Base-by-base conservation (phyloP, 2,329 filamentous ascomycete species). In the Capronia coronata region DNA sequence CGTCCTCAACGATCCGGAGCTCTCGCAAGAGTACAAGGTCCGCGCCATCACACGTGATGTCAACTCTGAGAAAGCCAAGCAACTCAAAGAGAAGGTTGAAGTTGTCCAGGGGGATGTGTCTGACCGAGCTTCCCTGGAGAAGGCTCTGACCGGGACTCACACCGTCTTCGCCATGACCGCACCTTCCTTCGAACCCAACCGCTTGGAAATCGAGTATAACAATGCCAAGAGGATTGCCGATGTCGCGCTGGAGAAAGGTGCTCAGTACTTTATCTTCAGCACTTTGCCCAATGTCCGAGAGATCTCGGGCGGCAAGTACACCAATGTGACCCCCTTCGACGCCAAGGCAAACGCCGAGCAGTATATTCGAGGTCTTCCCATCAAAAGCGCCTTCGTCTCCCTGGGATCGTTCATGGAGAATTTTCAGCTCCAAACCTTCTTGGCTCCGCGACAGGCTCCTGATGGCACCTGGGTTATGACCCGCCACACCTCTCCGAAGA, bases 381-480 rank as follows among this genome's bases (percentile, higher is more conserved):
- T 82, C 2, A 71, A 72, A 1, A 70, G 68, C 9, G 72, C 77
- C 0, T 80, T 80, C 60, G 73, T 77, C 59, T 63, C 73, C n/a
- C 72, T 76, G 0, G 78, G 69, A 0, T 68, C 68, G 43, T 83
- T 79, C 59, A 79, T 79, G 75, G 62, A 71, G 57, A 80, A 79
- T 60, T 63, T 74, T 13, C 32, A 39, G 18, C 30, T 18, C 23
- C 40, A 47, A 23, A 18, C 18, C 1, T 44, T 53, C 1, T 56
- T 65, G 51, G 46, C 49, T 1, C 63, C 64, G 8, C 41, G 50
- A 11, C 46, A 49, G 27, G 55, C 45, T n/a, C 54, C 54, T 2
- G 61, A 65, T 49, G 65, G 63, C 13, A 61, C 46, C 0, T 69
- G 62, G 43, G 55, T 52, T 2, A 51, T 68, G 14, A 30, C 52